A percentile compares a stretch with the other conserved stretches of the same genome.
These are phyloP conservation scores for Helotiales sp. DNA, from an alignment of 2,329 filamentous ascomycete species.

Conservation along the genomic window DNA sequence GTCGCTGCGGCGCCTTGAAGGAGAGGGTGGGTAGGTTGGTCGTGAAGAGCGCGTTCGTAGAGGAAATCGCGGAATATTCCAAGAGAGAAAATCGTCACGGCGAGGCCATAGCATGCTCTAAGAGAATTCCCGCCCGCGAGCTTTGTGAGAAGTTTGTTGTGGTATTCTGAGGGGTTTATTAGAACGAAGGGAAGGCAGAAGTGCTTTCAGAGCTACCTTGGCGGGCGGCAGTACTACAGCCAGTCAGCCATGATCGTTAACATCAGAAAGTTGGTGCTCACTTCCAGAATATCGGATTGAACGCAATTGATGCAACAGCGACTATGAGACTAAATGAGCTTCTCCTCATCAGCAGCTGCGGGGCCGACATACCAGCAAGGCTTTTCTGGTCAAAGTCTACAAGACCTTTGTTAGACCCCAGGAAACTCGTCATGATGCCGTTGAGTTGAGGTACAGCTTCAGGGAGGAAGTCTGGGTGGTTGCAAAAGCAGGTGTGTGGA, in stretches of 20 bases:
- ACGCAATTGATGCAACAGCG: conserved; percentile 77
- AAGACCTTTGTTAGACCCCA: conserved; percentile 28
- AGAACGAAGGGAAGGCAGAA: conserved; percentile 14
- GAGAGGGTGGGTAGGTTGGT: conserved; percentile 72
- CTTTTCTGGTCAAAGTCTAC: conserved; percentile 68
- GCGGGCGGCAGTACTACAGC: conserved; percentile 74
- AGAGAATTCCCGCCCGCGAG: conserved; percentile 78
- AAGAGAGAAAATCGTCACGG: conserved; percentile 84
- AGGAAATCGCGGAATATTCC: conserved; percentile 86
- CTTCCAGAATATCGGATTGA: conserved; percentile 99
- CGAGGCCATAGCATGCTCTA: conserved; percentile 86
- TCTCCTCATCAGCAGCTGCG: conserved; percentile 9
- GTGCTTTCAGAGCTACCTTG: conserved; percentile 56
- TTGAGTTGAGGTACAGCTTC: background rate
- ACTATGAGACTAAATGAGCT: conserved; percentile 52
- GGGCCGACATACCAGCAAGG: conserved; percentile 57
- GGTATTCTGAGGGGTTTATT: conserved; percentile 68
- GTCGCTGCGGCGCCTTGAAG: conserved; percentile 62
- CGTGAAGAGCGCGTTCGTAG: conserved; percentile 80
- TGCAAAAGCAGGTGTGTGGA: background rate
- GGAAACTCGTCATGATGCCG: conserved; percentile 28
- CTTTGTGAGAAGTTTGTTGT: conserved; percentile 83
- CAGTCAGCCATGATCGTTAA: conserved; percentile 12
- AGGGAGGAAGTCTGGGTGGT: no score
- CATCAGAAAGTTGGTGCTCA: conserved; percentile 50